Conservation (phyloP, 345 rosid species). For the Linum usitatissimum region DNA sequence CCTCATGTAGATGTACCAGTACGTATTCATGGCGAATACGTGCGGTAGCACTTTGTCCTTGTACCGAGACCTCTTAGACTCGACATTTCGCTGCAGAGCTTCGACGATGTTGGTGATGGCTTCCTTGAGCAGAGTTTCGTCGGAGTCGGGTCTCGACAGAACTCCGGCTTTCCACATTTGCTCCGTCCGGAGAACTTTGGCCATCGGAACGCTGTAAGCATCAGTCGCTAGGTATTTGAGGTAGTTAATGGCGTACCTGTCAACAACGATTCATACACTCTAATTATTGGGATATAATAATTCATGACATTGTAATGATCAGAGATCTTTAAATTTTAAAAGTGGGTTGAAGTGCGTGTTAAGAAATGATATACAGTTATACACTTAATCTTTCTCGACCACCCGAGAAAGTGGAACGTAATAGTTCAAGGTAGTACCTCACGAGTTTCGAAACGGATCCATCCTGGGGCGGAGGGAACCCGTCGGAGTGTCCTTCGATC, state of each 20-base stretch:
- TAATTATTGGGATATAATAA: too few relatives aligned
- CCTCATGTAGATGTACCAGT: constrained; percentile 64
- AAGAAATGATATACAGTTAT: too few relatives aligned
- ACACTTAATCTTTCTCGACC: too few relatives aligned
- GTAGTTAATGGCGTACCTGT: constrained; percentile 45
- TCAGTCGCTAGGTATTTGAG: constrained; percentile 41
- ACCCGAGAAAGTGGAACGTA: too few relatives aligned
- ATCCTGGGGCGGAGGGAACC: constrained; percentile 40
- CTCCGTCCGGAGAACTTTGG: constrained; percentile 45
- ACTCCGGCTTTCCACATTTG: constrained; percentile 46
- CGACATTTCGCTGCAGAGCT: constrained; percentile 49
- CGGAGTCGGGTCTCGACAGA: constrained; percentile 36
- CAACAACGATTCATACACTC: too few relatives aligned
- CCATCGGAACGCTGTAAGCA: constrained; percentile 37
- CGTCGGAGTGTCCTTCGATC: constrained; percentile 51
- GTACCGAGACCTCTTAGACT: constrained; percentile 35
- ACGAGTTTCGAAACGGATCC: constrained; percentile 52
- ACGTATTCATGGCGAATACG: constrained; percentile 46
- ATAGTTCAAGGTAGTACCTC: too few relatives aligned
- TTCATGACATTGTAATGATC: too few relatives aligned
- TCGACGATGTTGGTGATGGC: constrained; percentile 44
- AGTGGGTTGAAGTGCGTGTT: too few relatives aligned
- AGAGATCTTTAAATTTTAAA: too few relatives aligned
- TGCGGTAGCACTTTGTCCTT: constrained; percentile 34
- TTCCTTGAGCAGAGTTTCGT: constrained; percentile 35